Evolutionary conservation across 176 grass and related monocot genomes (phyloP).

Genomic region (Aegilops bicornis): DNA sequence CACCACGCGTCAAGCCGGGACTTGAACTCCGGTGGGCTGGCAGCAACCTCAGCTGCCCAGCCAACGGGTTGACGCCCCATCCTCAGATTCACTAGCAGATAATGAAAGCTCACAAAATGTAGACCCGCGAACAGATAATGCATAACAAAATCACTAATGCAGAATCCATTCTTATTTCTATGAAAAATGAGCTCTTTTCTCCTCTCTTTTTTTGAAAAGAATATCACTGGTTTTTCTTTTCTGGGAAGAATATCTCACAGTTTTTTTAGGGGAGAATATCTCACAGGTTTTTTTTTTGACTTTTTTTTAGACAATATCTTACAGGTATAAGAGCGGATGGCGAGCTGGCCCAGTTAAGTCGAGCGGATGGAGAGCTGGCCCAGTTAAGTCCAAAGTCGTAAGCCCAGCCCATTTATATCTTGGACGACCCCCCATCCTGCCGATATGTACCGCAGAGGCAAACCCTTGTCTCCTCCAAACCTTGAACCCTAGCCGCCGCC

Average conservation of each 20-base stretch:
- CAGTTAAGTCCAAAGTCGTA: neutral
- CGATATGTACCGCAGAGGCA: neutral
- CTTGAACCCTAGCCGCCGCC: slow-evolving; percentile 8
- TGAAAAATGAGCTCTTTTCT: neutral
- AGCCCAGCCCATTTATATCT: neutral
- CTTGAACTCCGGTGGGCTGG: too few species aligned
- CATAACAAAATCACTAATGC: neutral
- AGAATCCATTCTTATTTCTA: neutral
- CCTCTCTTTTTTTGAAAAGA: too few species aligned
- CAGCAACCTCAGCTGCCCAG: too few species aligned
- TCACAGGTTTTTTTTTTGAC: too few species aligned
- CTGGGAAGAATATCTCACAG: too few species aligned
- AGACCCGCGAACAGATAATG: neutral
- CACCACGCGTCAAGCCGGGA: too few species aligned
- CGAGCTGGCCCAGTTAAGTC: too few species aligned
- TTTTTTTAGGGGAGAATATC: too few species aligned
- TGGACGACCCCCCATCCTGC: neutral
- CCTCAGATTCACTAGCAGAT: too few species aligned
- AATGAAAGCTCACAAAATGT: neutral
- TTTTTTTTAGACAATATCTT: neutral
- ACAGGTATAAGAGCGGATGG: too few species aligned
- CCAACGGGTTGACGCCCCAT: too few species aligned
- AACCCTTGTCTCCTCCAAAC: neutral
- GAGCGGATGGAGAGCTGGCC: neutral
- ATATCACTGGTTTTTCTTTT: too few species aligned